These are phyloP conservation scores for Hemisphaericaspora xylofermentans DNA, from an alignment of 1,139 yeast genomes.

Conservation along the genomic window DNA sequence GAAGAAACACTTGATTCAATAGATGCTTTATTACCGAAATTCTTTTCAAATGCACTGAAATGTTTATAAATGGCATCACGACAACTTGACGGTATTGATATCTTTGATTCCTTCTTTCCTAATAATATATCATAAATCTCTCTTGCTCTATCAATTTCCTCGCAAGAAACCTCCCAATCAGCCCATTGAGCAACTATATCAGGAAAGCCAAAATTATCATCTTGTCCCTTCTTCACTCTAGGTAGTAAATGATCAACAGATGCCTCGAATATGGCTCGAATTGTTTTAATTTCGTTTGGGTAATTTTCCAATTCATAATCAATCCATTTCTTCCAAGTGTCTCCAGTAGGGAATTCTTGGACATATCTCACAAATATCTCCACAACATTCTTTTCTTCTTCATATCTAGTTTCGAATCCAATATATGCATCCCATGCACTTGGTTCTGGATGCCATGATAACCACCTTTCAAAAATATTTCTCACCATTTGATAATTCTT, in stretches of 20 bases:
- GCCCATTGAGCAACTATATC: slow-evolving; percentile 54
- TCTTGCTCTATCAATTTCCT: slow-evolving; percentile 66
- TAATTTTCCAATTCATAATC: slow-evolving; percentile 28
- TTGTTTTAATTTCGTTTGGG: slow-evolving; percentile 16
- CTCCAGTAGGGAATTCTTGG: slow-evolving; percentile 47
- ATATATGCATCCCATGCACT: slow-evolving; percentile 77
- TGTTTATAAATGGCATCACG: slow-evolving; percentile 43
- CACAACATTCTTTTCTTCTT: slow-evolving; percentile 59
- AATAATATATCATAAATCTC: slow-evolving; percentile 59
- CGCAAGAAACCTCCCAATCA: slow-evolving; percentile 64
- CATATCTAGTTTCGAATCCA: slow-evolving; percentile 68
- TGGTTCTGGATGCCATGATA: slow-evolving; percentile 65
- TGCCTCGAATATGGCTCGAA: slow-evolving; percentile 65
- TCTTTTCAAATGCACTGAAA: slow-evolving; percentile 63
- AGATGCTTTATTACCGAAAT: slow-evolving; percentile 54
- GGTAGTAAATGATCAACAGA: slow-evolving; percentile 57
- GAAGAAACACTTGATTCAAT: slow-evolving; percentile 51
- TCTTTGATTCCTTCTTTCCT: slow-evolving; percentile 17
- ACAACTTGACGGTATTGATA: slow-evolving; percentile 41
- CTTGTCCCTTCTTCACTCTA: slow-evolving; percentile 11
- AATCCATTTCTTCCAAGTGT: slow-evolving; percentile 61
- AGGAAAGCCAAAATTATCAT: slow-evolving; percentile 24
- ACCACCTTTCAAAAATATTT: slow-evolving; percentile 75
- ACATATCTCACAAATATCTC: slow-evolving; percentile 58
- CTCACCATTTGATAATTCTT: slow-evolving; percentile 65